These are phyloP conservation scores for Sporobolomyces phaffii DNA, from an alignment of 768 basidiomycete species.

Conservation along the genomic window DNA sequence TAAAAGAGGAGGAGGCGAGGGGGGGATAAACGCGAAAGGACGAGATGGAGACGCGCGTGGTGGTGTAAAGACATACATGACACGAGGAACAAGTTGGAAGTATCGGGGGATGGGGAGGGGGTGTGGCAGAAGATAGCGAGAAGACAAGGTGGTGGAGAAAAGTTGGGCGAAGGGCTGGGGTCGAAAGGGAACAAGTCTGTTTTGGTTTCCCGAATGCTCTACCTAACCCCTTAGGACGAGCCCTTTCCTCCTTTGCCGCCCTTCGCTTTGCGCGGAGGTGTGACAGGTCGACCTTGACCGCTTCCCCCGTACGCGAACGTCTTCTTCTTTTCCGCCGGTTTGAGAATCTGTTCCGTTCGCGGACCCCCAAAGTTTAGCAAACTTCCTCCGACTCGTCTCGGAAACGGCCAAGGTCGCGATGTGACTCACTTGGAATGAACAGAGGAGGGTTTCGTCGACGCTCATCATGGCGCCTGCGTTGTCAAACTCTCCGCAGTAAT, in stretches of 20 bases:
- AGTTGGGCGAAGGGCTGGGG: not conserved
- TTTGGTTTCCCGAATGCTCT: not conserved
- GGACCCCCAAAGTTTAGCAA: no score
- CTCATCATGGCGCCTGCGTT: conserved; percentile 99
- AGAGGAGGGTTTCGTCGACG: conserved; percentile 91
- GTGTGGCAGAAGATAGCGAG: no score
- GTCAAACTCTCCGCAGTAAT: conserved; percentile 70
- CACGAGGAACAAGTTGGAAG: no score
- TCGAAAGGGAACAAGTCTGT: not conserved
- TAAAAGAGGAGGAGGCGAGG: no score
- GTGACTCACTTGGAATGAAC: conserved; percentile 84
- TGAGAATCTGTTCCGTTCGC: conserved; percentile 71
- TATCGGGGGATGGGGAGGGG: no score
- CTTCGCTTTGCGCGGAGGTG: conserved; percentile 95
- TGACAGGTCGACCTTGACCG: conserved; percentile 68
- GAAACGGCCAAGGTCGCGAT: not conserved
- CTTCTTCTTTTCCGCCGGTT: conserved; percentile 97
- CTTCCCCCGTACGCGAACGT: conserved; percentile 71
- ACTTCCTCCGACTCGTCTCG: not conserved
- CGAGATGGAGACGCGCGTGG: no score
- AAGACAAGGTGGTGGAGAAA: no score
- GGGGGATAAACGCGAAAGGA: no score
- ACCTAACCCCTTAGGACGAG: not conserved
- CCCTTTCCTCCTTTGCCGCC: conserved; percentile 69
- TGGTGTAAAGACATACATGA: no score